Base-by-base conservation (phyloP, 2,329 filamentous ascomycete genomes). In the Elsinoe fawcettii region DNA sequence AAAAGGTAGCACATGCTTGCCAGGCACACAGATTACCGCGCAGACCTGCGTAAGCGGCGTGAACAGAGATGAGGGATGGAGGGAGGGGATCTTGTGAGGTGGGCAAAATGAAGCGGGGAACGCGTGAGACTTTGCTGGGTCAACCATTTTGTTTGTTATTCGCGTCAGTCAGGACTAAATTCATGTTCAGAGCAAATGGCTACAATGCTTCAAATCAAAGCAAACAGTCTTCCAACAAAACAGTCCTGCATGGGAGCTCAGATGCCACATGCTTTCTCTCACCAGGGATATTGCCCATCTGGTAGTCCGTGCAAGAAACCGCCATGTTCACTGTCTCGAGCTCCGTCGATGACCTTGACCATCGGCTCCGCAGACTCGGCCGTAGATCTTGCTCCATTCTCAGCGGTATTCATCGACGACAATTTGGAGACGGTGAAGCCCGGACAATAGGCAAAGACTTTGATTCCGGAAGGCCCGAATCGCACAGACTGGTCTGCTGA, bases 371-470 rank as follows among this genome's bases (percentile, higher is more conserved):
- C 70, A 0, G 63, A 67, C 51, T 70, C 67, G 55, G 64, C 62
- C 3, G 68, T 65, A 32, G 66, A 65, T 59, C 67, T 67, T 5
- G 71, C 71, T 1, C 72, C 71, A 51, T 66, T 66, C 59, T 70
- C 69, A 1, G 61, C 61, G 34, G 61, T 69, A 43, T 73, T 73
- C 25, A 67, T 56, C 14, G 56, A 41, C 2, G 67, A 62, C 18
- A 74, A 41, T 55, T 71, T 70, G 2, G 65, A 68, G 11, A 66
- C 64, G 0, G 68, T 72, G 55, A 73, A 74, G 0, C 71, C 71
- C 0, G 72, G 73, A 60, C 69, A 68, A 51, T 67, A 73, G 5
- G 67, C 63, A 58, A 71, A 73, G 0, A 73, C 68, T 59, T 70
- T 74, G 58, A 72, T 64, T 0, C 67, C 68, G 2, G 51, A 23